These are phyloP conservation scores for Arthrobotrys megalospora DNA, from an alignment of 2,329 filamentous ascomycete species.

Conservation along the genomic window DNA sequence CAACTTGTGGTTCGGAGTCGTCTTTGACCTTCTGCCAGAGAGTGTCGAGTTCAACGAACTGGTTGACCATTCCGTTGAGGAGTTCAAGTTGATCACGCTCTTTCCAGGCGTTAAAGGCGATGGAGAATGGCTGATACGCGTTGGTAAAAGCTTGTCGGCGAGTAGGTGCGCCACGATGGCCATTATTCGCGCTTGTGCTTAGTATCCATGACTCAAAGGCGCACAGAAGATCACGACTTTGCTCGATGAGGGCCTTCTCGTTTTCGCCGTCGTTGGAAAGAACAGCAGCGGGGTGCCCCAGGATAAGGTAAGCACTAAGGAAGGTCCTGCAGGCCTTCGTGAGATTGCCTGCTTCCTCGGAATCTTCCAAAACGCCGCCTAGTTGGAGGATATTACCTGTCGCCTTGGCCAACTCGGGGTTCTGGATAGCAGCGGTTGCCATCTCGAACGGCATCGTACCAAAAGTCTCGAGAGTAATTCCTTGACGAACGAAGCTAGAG, in stretches of 20 bases:
- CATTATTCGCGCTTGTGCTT: constrained; percentile 72
- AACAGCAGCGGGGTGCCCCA: constrained; percentile 83
- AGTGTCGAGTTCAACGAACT: constrained; percentile 86
- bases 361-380: constrained; percentile 74
- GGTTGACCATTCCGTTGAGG: constrained; percentile 87
- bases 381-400: constrained; percentile 79
- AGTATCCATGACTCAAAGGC: constrained; percentile 82
- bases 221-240: constrained; percentile 82
- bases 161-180: constrained; percentile 69
- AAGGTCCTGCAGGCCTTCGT: constrained; percentile 83
- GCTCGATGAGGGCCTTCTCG: constrained; percentile 78
- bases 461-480: constrained; percentile 79
- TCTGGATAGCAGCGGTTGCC: constrained; percentile 78
- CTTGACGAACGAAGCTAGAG: constrained; percentile 77
- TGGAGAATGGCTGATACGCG: constrained; percentile 80
- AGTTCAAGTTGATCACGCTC: constrained; percentile 82
- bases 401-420: constrained; percentile 76
- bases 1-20: constrained; percentile 79
- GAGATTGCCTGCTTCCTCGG: constrained; percentile 77
- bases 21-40: constrained; percentile 88
- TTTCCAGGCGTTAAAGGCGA: constrained; percentile 87
- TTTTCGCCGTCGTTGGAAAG: constrained; percentile 79
- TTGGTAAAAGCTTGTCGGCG: constrained; percentile 77
- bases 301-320: constrained; percentile 83
- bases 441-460: constrained; percentile 80